Evolutionary conservation across 2,329 filamentous ascomycete genomes (phyloP).

Genomic region (Aureobasidium sp.): DNA sequence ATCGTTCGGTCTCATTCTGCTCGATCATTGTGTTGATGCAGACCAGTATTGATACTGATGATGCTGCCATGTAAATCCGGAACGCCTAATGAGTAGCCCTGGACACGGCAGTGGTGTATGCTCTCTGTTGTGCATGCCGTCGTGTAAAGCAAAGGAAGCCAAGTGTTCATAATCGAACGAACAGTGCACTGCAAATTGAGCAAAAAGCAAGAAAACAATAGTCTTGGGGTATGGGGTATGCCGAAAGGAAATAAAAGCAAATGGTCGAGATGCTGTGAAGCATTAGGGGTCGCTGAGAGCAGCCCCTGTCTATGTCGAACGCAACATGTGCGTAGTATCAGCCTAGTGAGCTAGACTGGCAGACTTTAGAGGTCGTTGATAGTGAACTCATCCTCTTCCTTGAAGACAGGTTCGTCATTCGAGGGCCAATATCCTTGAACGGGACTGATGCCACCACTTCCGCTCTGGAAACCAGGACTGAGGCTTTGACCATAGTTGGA

Average conservation of each 20-base stretch:
- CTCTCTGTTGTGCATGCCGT: constrained; percentile 5
- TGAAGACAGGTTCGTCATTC: constrained; percentile 55
- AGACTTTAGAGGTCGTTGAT: constrained; percentile 5
- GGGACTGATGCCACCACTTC: constrained; percentile 53
- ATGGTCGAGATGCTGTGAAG: constrained; percentile 13
- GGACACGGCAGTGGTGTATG: neutral
- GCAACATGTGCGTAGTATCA: neutral
- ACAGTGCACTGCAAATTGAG: neutral
- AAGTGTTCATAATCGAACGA: neutral
- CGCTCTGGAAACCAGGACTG: constrained; percentile 49
- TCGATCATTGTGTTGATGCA: constrained; percentile 1
- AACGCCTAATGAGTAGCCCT: constrained; percentile 11
- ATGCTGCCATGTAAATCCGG: constrained; percentile 5
- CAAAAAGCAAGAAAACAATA: constrained; percentile 4
- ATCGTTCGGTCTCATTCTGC: neutral
- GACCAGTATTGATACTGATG: constrained; percentile 7
- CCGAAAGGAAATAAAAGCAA: constrained; percentile 7
- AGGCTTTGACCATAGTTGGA: constrained; percentile 32
- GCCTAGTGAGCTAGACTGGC: neutral
- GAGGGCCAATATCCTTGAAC: constrained; percentile 45
- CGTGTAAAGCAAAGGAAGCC: constrained; percentile 4
- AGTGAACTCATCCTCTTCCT: constrained; percentile 86
- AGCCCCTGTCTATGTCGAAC: constrained; percentile 2
- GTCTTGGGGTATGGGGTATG: constrained; percentile 10
- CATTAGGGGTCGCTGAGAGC: neutral